phyloP scores from a whole-genome alignment of 1,284 basidiomycete genomes.

The Pascua guehoae region DNA sequence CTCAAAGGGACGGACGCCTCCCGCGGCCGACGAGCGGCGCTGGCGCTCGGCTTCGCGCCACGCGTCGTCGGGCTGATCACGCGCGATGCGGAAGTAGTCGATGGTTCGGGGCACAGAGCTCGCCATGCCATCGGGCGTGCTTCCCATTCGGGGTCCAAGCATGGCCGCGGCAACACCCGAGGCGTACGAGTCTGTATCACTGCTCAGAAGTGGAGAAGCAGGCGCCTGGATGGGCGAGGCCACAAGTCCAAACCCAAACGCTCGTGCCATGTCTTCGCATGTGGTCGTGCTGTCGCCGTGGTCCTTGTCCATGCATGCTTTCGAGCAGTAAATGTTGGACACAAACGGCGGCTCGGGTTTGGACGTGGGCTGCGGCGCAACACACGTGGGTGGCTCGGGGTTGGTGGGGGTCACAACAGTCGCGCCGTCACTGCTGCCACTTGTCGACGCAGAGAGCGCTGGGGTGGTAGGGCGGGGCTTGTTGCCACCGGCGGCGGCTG shows the following conservation, averaged over 20 bases:
- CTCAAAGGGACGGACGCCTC: neutral
- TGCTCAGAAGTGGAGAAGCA: constrained; percentile 40
- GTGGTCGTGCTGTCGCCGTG: constrained; percentile 25
- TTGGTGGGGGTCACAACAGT: no score
- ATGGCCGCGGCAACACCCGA: constrained; percentile 6
- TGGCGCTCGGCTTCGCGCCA: constrained; percentile 38
- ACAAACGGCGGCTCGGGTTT: constrained; percentile 10
- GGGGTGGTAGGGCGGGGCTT: constrained; percentile 2
- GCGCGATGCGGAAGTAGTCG: constrained; percentile 37
- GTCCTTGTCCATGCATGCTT: constrained; percentile 31
- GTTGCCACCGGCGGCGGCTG: neutral
- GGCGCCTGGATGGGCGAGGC: constrained; percentile 22
- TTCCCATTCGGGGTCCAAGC: neutral
- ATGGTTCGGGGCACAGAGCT: constrained; percentile 36
- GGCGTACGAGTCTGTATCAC: constrained; percentile 38
- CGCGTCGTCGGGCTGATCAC: constrained; percentile 36
- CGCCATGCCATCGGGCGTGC: constrained; percentile 2
- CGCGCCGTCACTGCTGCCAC: no score
- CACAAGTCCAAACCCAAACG: constrained; percentile 20
- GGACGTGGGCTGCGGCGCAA: neutral
- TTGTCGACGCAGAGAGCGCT: neutral
- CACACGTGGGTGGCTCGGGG: neutral
- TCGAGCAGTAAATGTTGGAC: constrained; percentile 44
- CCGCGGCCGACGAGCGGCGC: constrained; percentile 31
- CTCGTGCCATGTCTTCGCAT: constrained; percentile 32